A percentile compares a stretch with the other conserved stretches of the same genome.
Evolutionary conservation across 768 basidiomycete species (phyloP).

Genomic region (Lactarius hatsudake): DNA sequence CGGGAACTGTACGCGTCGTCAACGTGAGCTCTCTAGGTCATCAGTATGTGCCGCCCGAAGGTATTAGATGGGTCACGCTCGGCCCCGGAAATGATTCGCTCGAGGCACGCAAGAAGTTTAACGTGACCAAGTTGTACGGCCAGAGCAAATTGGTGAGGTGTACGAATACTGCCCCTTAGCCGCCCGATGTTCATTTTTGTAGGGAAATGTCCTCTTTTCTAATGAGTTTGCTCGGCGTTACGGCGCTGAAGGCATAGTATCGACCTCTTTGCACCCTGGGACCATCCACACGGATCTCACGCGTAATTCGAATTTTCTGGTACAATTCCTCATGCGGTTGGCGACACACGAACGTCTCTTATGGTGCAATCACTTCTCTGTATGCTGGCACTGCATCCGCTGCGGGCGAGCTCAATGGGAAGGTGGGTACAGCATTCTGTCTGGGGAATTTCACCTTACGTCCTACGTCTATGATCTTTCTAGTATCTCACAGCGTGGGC

Average conservation of each 20-base stretch:
- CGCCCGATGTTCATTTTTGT: background rate
- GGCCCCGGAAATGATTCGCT: constrained; percentile 2
- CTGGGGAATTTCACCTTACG: background rate
- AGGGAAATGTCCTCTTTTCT: constrained; percentile 47
- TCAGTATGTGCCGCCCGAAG: constrained; percentile 30
- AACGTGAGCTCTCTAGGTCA: constrained; percentile 31
- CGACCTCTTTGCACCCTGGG: constrained; percentile 41
- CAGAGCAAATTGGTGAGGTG: constrained; percentile 26
- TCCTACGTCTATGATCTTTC: no score
- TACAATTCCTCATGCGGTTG: background rate
- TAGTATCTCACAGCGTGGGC: constrained; percentile 34
- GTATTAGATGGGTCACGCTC: constrained; percentile 25
- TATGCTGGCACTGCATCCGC: constrained; percentile 24
- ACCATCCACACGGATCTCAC: constrained; percentile 21
- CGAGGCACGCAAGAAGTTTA: constrained; percentile 17
- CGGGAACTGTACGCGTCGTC: constrained; percentile 34
- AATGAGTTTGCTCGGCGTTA: constrained; percentile 44
- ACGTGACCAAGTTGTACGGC: constrained; percentile 18
- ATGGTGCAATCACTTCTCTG: constrained; percentile 22
- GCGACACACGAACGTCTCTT: constrained; percentile 6
- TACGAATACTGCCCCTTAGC: background rate
- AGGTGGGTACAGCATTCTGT: constrained; percentile 12
- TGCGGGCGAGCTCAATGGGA: constrained; percentile 18
- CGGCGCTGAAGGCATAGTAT: constrained; percentile 44
- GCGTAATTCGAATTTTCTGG: constrained; percentile 3